A percentile compares a stretch with the other conserved stretches of the same genome.
Conservation (phyloP, 495 filamentous ascomycete species). For the Podospora pseudoanserina region DNA sequence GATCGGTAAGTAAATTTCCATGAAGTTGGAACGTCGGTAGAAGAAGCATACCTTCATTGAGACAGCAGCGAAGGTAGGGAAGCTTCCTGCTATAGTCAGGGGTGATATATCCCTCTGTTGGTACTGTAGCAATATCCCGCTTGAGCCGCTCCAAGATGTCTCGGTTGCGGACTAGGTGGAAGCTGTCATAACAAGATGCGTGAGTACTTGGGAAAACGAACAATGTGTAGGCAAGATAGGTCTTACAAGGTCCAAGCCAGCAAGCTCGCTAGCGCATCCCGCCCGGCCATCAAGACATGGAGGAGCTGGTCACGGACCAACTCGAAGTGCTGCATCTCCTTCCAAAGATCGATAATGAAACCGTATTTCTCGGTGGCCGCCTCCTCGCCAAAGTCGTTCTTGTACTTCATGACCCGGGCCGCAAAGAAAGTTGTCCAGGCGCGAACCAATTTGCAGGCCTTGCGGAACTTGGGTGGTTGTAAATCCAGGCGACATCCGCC, state of each 20-base stretch:
- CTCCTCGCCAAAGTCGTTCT: slow-evolving; percentile 24
- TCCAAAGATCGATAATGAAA: slow-evolving; percentile 42
- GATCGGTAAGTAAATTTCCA: not conserved
- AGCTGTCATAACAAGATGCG: slow-evolving; percentile 9
- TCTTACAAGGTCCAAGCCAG: slow-evolving; percentile 50
- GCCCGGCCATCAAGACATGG: slow-evolving; percentile 49
- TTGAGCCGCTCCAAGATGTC: slow-evolving; percentile 35
- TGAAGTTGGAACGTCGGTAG: not conserved
- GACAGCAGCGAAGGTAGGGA: slow-evolving; percentile 15
- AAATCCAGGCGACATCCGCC: slow-evolving; percentile 47
- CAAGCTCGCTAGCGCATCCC: slow-evolving; percentile 51
- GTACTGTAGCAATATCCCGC: slow-evolving; percentile 33
- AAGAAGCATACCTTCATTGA: slow-evolving; percentile 15
- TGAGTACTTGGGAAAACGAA: not conserved
- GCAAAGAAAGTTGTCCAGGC: slow-evolving; percentile 29
- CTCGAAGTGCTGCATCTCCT: slow-evolving; percentile 34
- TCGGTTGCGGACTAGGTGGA: slow-evolving; percentile 38
- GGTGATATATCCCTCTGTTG: slow-evolving; percentile 30
- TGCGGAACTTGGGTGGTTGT: slow-evolving; percentile 43
- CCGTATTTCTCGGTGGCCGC: slow-evolving; percentile 27
- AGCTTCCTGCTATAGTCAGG: slow-evolving; percentile 17
- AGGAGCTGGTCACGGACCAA: slow-evolving; percentile 52
- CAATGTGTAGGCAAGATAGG: not conserved
- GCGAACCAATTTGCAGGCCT: slow-evolving; percentile 36
- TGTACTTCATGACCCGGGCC: slow-evolving; percentile 27